These are phyloP conservation scores for Suillus subalutaceus DNA, from an alignment of 768 basidiomycete species.

Conservation along the genomic window DNA sequence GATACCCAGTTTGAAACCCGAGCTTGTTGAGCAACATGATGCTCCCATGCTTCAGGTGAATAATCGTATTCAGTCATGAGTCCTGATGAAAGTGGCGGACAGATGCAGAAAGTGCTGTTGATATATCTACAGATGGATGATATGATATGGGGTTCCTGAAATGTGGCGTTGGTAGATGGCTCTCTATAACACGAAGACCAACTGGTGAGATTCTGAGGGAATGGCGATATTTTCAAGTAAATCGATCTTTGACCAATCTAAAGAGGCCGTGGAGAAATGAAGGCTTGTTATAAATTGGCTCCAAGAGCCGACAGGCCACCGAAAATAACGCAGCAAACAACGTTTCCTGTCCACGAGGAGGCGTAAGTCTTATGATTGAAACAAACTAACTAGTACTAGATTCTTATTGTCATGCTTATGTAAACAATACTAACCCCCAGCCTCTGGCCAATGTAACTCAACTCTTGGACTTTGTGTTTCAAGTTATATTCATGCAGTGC, in stretches of 20 bases:
- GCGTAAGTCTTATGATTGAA: background rate
- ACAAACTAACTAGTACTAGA: background rate
- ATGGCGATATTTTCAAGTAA: slow-evolving; percentile 3
- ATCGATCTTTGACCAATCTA: slow-evolving; percentile 17
- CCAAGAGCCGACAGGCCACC: slow-evolving; percentile 5
- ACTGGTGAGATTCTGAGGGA: background rate
- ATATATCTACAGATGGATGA: slow-evolving; percentile 21
- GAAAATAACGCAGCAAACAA: slow-evolving; percentile 8
- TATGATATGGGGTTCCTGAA: background rate
- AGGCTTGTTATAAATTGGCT: slow-evolving; percentile 12
- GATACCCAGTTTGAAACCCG: slow-evolving; percentile 55
- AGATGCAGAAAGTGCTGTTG: slow-evolving; percentile 12
- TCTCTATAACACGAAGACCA: background rate
- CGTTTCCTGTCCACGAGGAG: slow-evolving; percentile 16
- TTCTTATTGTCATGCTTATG: background rate
- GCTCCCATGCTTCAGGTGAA: slow-evolving; percentile 56
- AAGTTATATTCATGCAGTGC: background rate
- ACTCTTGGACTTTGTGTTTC: background rate
- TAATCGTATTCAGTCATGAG: slow-evolving; percentile 65
- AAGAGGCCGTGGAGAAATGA: slow-evolving; percentile 6
- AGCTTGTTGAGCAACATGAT: slow-evolving; percentile 47
- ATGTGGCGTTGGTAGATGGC: slow-evolving; percentile 9
- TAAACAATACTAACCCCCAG: background rate
- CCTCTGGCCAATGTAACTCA: background rate
- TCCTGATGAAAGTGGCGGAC: slow-evolving; percentile 9